These are phyloP conservation scores for Aspergillus hortae DNA, from an alignment of 2,329 filamentous ascomycete species.

Conservation along the genomic window DNA sequence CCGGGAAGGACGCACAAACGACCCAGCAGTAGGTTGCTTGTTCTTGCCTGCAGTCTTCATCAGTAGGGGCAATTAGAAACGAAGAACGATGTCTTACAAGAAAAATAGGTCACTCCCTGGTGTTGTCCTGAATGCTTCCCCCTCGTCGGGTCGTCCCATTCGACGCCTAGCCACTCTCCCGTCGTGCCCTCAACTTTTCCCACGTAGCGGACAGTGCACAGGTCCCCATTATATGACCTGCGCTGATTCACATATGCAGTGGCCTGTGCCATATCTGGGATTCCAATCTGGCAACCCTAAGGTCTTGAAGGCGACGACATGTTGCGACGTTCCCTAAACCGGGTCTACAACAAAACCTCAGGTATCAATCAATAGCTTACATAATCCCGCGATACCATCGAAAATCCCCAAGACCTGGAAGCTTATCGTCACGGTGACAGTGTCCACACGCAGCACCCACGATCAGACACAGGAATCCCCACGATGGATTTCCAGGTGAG, in stretches of 20 bases:
- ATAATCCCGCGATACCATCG: constrained; percentile 1
- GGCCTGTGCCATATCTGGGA: neutral
- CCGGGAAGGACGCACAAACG: constrained; percentile 78
- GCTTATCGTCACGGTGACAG: neutral
- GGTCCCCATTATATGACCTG: constrained; percentile 70
- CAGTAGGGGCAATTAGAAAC: constrained; percentile 6
- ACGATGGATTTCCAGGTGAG: constrained; percentile 10
- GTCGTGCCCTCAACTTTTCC: constrained; percentile 72
- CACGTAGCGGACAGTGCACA: constrained; percentile 82
- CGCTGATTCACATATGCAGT: constrained; percentile 63
- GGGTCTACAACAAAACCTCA: neutral
- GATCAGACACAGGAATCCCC: neutral
- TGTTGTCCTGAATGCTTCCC: constrained; percentile 90
- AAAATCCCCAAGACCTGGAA: neutral
- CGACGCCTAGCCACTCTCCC: constrained; percentile 85
- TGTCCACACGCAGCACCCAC: no score
- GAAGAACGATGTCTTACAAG: constrained; percentile 53
- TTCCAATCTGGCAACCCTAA: neutral
- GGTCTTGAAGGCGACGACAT: no score
- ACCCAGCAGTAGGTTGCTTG: constrained; percentile 68
- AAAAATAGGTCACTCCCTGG: constrained; percentile 75
- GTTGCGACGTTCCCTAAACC: neutral
- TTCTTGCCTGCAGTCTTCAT: constrained; percentile 50
- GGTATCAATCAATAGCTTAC: neutral
- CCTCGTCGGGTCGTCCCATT: constrained; percentile 85